Percentiles rank a stretch among this genome's conserved stretches.
phyloP scores from a whole-genome alignment of 176 grass and related monocot species.

The Triticum dicoccoides region DNA sequence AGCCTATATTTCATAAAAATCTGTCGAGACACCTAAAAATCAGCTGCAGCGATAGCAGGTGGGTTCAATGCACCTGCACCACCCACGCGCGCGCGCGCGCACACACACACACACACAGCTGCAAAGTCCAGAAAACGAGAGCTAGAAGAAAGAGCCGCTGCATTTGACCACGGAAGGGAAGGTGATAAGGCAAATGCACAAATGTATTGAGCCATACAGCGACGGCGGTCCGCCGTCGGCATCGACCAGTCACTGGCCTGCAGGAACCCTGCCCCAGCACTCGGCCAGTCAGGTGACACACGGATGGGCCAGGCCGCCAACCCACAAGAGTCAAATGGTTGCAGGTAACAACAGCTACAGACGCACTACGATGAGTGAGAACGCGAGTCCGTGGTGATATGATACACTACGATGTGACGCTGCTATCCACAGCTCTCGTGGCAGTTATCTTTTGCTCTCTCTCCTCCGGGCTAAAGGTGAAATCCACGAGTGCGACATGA shows the following conservation, averaged over 20 bases:
- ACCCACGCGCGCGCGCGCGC: background rate
- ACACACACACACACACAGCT: background rate
- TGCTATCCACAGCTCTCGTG: background rate
- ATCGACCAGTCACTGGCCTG: background rate
- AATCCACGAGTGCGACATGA: background rate
- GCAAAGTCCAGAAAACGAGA: constrained; percentile 4
- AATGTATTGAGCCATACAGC: background rate
- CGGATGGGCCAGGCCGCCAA: background rate
- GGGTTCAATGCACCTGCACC: background rate
- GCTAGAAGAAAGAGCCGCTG: background rate
- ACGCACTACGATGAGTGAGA: background rate
- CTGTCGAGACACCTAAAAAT: background rate
- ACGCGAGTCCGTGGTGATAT: background rate
- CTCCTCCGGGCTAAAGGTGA: background rate
- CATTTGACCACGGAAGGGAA: constrained; percentile 23
- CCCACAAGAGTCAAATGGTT: background rate
- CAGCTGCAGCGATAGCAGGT: background rate
- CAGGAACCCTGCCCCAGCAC: too few relatives aligned
- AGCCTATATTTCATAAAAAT: background rate
- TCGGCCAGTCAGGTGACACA: background rate
- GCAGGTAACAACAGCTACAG: background rate
- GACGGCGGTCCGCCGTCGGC: background rate
- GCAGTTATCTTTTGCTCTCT: constrained; percentile 28
- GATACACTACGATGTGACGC: background rate
- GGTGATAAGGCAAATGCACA: background rate